Evolutionary conservation across 441 rosid genomes (phyloP), one percentile per base, ranked within the genome.

Genomic region (Oxalis stricta): DNA sequence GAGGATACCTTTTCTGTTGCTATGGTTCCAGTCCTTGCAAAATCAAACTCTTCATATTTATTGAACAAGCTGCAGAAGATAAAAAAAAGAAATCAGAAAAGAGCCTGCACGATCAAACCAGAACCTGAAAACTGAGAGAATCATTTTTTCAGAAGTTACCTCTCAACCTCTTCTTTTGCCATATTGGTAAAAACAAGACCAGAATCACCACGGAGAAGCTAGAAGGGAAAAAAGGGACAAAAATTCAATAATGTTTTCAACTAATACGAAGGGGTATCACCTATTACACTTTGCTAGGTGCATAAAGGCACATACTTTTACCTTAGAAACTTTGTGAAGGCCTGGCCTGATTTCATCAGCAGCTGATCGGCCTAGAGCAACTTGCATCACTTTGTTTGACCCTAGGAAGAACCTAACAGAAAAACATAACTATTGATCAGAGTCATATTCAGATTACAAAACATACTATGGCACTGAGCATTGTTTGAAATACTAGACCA

Each of bases 321-420:
- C 96, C 88, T 81, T 91, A 26, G 99, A 84, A 42, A 64, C 82
- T 67, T 77, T 86, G 52, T 59, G 60, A 59, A 84, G 55, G 10
- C 95, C 82, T 0, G 91, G 72, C 60, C 82, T 69, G 46, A 75
- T 50, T 69, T 86, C 99, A 61, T 83, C 91, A 19, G 95, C 65
- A 69, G 52, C 76, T 16, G 86, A 76, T 31, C 97, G 94, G 40
- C 97, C 98, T 20, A 91, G 62, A 41, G 99, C 77, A 41, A 91
- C 85, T 50, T 86, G 96, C 96, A 86, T 91, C 17, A 86, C 99
- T 71, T 86, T 91, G 65, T 91, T 91, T 16, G 99, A 86, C 14
- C 96, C 99, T 9, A 91, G 85, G 54, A 91, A 91, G 62, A 91
- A 86, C 56, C 99, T 91, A 55, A 16, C 22, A 23, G 8, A 19